Evolutionary conservation across 2,329 filamentous ascomycete species (phyloP).

Genomic region (Arthrobotrys sinensis): DNA sequence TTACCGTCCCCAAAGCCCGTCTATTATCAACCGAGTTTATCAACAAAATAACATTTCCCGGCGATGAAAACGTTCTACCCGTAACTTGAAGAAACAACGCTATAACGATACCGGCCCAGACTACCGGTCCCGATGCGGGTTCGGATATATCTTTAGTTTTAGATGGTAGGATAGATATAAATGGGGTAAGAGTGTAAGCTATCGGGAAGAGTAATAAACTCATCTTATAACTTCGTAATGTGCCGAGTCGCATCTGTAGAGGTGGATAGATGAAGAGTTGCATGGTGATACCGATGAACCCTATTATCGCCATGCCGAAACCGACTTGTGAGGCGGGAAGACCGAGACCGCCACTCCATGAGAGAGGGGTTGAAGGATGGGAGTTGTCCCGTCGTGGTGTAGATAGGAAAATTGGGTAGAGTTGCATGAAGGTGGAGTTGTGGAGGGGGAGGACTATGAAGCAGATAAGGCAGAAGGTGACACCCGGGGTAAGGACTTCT

Average conservation of each 20-base stretch:
- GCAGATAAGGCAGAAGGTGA: conserved; percentile 73
- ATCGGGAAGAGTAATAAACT: conserved; percentile 80
- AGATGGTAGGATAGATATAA: conserved; percentile 77
- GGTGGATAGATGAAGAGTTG: conserved; percentile 80
- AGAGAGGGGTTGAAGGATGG: conserved; percentile 71
- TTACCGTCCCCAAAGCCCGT: conserved; percentile 74
- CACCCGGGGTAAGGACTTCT: conserved; percentile 73
- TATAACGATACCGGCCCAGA: conserved; percentile 77
- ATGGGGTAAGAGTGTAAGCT: conserved; percentile 79
- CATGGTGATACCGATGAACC: conserved; percentile 80
- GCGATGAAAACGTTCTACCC: conserved; percentile 78
- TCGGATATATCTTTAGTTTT: conserved; percentile 70
- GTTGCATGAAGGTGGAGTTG: conserved; percentile 81
- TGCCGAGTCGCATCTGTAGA: conserved; percentile 78
- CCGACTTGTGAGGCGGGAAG: conserved; percentile 80
- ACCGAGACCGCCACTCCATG: conserved; percentile 82
- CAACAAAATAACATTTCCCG: conserved; percentile 74
- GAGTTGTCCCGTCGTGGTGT: conserved; percentile 74
- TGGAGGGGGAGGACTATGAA: conserved; percentile 81
- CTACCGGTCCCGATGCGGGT: conserved; percentile 72
- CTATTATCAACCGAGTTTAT: conserved; percentile 76
- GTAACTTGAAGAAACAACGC: conserved; percentile 80
- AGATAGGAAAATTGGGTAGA: conserved; percentile 84
- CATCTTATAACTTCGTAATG: conserved; percentile 77
- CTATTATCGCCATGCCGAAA: conserved; percentile 83